phyloP scores from a whole-genome alignment of 2,329 filamentous ascomycete species.

The Lomentospora prolificans region DNA sequence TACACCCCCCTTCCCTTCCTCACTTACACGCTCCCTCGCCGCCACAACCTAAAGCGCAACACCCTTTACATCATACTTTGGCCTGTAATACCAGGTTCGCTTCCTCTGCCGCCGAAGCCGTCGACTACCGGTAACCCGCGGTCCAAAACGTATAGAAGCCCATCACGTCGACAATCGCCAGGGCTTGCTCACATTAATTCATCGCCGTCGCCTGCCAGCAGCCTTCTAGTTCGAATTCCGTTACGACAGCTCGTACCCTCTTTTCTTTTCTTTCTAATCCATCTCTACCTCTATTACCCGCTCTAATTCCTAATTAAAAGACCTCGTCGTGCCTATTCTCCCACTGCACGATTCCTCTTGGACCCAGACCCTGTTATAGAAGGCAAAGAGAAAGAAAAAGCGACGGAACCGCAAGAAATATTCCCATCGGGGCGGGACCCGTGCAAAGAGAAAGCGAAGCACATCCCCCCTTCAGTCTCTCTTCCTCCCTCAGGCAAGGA shows the following conservation, averaged over 20 bases:
- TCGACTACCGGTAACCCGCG: background rate
- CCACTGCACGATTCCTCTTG: too few species aligned
- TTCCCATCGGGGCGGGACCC: background rate
- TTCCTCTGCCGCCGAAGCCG: background rate
- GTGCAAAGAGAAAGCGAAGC: background rate
- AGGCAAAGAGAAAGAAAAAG: background rate
- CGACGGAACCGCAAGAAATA: background rate
- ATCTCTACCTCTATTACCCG: background rate
- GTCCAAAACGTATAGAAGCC: background rate
- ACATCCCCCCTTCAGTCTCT: background rate
- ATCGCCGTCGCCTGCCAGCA: background rate
- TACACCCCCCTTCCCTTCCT: background rate
- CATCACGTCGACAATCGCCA: too few species aligned
- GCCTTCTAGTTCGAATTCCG: background rate
- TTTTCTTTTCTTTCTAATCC: background rate
- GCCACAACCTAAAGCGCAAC: background rate
- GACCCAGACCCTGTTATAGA: background rate
- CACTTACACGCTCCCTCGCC: background rate
- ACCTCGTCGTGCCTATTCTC: too few species aligned
- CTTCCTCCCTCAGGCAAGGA: background rate
- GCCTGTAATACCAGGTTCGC: background rate
- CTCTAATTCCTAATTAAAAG: background rate
- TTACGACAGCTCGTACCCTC: background rate
- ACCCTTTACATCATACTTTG: slow-evolving; percentile 3
- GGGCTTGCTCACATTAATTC: background rate